Percentiles rank a stretch among this genome's conserved stretches.
Evolutionary conservation across 2,329 filamentous ascomycete species (phyloP).

Genomic region (Pseudocercospora musae): DNA sequence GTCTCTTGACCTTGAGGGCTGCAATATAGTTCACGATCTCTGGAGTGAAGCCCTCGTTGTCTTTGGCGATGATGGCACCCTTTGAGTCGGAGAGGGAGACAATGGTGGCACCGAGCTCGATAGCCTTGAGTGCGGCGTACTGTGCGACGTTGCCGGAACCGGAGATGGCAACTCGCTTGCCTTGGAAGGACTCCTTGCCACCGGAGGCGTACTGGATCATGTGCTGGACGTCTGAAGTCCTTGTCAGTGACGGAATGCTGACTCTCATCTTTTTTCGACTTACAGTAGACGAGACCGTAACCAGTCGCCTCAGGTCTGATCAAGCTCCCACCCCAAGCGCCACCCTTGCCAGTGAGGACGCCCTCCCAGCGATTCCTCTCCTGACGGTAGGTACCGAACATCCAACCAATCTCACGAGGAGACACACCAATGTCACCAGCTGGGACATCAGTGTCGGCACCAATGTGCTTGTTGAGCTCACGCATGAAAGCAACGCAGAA

Average conservation of each 20-base stretch:
- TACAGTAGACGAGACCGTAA: slow-evolving; percentile 86
- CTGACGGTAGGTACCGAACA: slow-evolving; percentile 92
- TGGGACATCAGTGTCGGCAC: slow-evolving; percentile 91
- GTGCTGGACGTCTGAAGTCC: slow-evolving; percentile 68
- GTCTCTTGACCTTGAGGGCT: slow-evolving; percentile 79
- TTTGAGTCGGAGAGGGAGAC: slow-evolving; percentile 91
- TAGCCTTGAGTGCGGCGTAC: slow-evolving; percentile 92
- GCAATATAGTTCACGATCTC: slow-evolving; percentile 78
- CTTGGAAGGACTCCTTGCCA: slow-evolving; percentile 77
- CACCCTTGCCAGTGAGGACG: slow-evolving; percentile 92
- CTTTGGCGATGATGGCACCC: slow-evolving; percentile 74
- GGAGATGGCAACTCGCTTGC: slow-evolving; percentile 93
- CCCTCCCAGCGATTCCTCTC: slow-evolving; percentile 91
- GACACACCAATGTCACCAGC: slow-evolving; percentile 96
- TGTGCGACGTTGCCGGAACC: slow-evolving; percentile 98
- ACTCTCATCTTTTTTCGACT: too few species aligned
- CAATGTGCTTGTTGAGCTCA: slow-evolving; percentile 92
- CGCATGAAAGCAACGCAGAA: slow-evolving; percentile 97
- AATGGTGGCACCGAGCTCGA: slow-evolving; percentile 91
- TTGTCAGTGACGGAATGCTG: too few species aligned
- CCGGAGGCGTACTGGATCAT: slow-evolving; percentile 83
- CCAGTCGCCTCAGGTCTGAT: slow-evolving; percentile 97
- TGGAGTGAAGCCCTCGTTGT: slow-evolving; percentile 68
- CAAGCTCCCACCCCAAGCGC: slow-evolving; percentile 85
- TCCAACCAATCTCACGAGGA: slow-evolving; percentile 85